A percentile compares a stretch with the other conserved stretches of the same genome.
phyloP scores from a whole-genome alignment of 2,329 filamentous ascomycete species.

The Aspergillus pseudoviridinutans region DNA sequence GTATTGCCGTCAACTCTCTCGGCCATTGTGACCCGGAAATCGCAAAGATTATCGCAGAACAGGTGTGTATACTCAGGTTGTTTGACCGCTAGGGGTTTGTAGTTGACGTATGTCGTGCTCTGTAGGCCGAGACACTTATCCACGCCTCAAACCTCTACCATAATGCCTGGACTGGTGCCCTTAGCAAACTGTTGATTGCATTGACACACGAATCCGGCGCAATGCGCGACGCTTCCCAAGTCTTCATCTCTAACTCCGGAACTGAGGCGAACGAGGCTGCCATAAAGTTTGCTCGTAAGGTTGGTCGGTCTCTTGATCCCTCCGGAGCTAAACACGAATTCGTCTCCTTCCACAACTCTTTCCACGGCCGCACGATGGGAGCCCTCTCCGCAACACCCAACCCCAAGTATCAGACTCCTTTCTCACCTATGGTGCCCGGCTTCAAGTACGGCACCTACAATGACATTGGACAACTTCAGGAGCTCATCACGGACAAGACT shows the following conservation, averaged over 20 bases:
- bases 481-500: constrained; percentile 75
- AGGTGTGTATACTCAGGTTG: constrained; percentile 50
- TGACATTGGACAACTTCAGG: constrained; percentile 66
- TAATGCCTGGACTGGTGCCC: constrained; percentile 88
- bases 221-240: constrained; percentile 75
- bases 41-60: constrained; percentile 68
- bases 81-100: constrained; percentile 1
- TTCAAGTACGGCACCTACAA: constrained; percentile 87
- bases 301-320: constrained; percentile 70
- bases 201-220: constrained; percentile 73
- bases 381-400: constrained; percentile 93
- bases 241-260: constrained; percentile 94
- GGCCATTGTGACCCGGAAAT: constrained; percentile 86
- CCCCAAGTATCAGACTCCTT: constrained; percentile 94
- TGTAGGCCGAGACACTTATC: constrained; percentile 66
- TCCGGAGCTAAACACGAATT: constrained; percentile 73
- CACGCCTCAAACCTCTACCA: constrained; percentile 97
- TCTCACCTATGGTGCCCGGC: constrained; percentile 90
- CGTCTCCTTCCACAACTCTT: constrained; percentile 85
- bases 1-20: constrained; percentile 90
- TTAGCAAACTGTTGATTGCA: constrained; percentile 80
- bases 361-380: constrained; percentile 97
- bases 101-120: constrained; percentile 19
- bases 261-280: constrained; percentile 97
- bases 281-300: constrained; percentile 93